Percentiles rank a stretch among this genome's conserved stretches.
Conservation (phyloP, 106 monocot species). For the Phalaenopsis aphrodite region DNA sequence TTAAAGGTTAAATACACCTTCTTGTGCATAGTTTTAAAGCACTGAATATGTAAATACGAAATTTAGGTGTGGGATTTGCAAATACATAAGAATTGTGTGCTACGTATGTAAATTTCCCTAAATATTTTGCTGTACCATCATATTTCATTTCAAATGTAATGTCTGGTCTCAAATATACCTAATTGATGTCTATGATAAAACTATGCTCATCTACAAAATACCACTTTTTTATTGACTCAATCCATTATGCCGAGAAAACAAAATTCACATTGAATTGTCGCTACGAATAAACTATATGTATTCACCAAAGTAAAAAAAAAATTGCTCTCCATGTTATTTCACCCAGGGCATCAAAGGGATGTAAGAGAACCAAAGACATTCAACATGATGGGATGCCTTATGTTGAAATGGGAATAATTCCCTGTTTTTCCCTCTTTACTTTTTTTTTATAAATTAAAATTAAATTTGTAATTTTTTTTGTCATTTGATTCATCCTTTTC, state of each 20-base stretch:
- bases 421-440: background rate
- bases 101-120: too few species aligned
- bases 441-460: background rate
- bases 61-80: too few species aligned
- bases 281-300: background rate
- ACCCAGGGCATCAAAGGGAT: background rate
- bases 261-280: background rate
- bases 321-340: background rate
- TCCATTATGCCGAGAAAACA: background rate
- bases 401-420: background rate
- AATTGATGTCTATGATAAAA: background rate
- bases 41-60: too few species aligned
- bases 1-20: too few species aligned
- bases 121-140: background rate
- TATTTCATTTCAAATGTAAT: background rate
- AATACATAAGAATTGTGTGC: too few species aligned
- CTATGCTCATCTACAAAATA: background rate
- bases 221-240: background rate
- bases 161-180: background rate
- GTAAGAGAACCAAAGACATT: background rate
- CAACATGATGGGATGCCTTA: background rate
- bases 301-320: background rate
- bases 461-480: background rate
- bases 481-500: background rate
- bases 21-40: too few species aligned